Evolutionary conservation across 164 flowering plant genomes (phyloP).

Genomic region (Magnolia changhungtana): DNA sequence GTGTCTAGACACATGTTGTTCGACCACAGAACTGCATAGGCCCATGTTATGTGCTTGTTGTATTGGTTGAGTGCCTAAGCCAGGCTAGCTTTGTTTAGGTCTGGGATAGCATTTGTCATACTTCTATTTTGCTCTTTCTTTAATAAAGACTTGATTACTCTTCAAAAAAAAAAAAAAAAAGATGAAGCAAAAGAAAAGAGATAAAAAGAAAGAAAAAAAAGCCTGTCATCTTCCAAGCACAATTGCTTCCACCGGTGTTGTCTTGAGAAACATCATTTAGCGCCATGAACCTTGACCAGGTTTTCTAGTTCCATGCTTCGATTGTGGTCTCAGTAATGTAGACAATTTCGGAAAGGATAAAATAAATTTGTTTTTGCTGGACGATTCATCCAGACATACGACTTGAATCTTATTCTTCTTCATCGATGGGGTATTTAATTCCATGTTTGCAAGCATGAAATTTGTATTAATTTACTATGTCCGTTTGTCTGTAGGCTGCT

Average conservation of each 20-base stretch:
- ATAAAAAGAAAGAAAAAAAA: too few species aligned
- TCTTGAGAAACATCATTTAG: not conserved
- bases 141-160: too few species aligned
- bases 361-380: not conserved
- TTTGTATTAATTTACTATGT: not conserved
- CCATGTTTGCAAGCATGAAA: not conserved
- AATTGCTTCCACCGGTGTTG: not conserved
- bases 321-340: not conserved
- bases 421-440: not conserved
- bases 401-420: not conserved
- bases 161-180: too few species aligned
- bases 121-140: too few species aligned
- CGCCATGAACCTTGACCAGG: not conserved
- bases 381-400: not conserved
- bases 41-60: too few species aligned
- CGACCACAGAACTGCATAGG: too few species aligned
- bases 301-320: not conserved
- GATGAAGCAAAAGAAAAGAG: too few species aligned
- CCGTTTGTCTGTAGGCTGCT: constrained; percentile 64
- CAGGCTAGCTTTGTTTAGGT: too few species aligned
- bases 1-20: too few species aligned
- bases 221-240: too few species aligned
- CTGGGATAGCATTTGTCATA: too few species aligned
- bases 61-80: too few species aligned
- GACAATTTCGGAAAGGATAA: not conserved